These are phyloP conservation scores for Fomitiporia mediterranea DNA, from an alignment of 1,284 basidiomycete genomes.

Conservation along the genomic window DNA sequence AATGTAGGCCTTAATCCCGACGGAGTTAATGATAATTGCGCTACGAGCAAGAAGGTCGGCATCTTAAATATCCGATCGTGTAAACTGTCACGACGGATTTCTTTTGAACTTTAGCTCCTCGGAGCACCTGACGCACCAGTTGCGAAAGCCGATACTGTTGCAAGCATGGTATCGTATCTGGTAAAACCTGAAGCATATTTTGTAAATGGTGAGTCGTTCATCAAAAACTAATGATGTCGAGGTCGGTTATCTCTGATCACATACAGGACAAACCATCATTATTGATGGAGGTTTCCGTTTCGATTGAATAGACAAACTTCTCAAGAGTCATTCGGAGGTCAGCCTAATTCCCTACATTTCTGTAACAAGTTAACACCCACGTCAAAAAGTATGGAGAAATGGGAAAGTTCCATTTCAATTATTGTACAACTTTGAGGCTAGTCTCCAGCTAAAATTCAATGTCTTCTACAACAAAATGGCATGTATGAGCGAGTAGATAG, in stretches of 20 bases:
- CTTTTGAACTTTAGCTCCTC: neutral
- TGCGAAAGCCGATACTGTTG: conserved; percentile 7
- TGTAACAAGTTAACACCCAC: too few relatives aligned
- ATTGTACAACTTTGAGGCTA: too few relatives aligned
- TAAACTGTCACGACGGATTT: too few relatives aligned
- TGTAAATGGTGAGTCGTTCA: conserved; percentile 5
- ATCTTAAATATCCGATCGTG: neutral
- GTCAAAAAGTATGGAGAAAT: too few relatives aligned
- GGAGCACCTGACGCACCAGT: conserved; percentile 1
- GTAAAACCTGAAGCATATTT: conserved; percentile 13
- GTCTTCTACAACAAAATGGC: too few relatives aligned
- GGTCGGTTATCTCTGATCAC: neutral
- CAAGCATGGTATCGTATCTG: conserved; percentile 12
- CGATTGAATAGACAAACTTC: too few relatives aligned
- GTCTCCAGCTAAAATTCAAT: too few relatives aligned
- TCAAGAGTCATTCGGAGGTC: too few relatives aligned
- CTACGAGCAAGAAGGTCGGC: neutral
- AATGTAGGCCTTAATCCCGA: neutral
- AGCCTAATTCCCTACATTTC: too few relatives aligned
- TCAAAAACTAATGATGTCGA: neutral
- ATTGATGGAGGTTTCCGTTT: conserved; percentile 11
- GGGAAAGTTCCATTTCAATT: too few relatives aligned
- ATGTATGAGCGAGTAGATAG: too few relatives aligned
- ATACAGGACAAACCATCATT: conserved; percentile 11
- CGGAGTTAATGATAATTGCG: neutral